Evolutionary conservation across 1,139 yeast species (phyloP).

Genomic region (Diutina rugosa): DNA sequence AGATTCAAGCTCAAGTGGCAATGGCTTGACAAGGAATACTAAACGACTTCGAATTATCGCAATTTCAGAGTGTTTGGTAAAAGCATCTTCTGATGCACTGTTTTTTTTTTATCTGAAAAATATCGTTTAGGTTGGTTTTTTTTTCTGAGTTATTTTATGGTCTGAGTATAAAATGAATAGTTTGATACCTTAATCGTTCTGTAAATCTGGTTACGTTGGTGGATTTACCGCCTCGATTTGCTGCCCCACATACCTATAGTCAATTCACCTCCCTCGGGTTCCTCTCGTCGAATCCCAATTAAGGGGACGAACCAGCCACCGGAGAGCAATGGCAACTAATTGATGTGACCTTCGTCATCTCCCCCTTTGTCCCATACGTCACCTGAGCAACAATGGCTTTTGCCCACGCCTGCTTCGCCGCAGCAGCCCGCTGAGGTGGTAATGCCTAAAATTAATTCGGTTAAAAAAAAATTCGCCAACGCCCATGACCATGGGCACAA

Average conservation of each 20-base stretch:
- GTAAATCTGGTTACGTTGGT: background rate
- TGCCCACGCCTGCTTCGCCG: background rate
- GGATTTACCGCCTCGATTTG: background rate
- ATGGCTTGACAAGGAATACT: conserved; percentile 4
- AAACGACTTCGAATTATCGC: background rate
- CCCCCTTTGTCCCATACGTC: background rate
- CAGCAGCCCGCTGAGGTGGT: background rate
- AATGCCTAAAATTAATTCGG: background rate
- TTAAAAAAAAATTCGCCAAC: background rate
- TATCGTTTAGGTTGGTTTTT: background rate
- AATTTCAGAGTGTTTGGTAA: background rate
- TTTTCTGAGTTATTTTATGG: background rate
- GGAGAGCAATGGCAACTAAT: background rate
- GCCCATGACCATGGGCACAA: background rate
- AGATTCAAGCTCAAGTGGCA: conserved; percentile 34
- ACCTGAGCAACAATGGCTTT: background rate
- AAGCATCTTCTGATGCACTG: background rate
- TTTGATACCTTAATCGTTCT: background rate
- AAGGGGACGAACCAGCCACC: background rate
- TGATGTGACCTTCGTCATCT: no score
- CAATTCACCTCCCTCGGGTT: background rate
- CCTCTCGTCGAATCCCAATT: background rate
- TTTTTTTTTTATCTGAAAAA: background rate
- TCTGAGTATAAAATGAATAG: background rate
- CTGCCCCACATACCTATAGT: background rate